Evolutionary conservation across 768 basidiomycete species (phyloP).

Genomic region (Suillus subaureus): DNA sequence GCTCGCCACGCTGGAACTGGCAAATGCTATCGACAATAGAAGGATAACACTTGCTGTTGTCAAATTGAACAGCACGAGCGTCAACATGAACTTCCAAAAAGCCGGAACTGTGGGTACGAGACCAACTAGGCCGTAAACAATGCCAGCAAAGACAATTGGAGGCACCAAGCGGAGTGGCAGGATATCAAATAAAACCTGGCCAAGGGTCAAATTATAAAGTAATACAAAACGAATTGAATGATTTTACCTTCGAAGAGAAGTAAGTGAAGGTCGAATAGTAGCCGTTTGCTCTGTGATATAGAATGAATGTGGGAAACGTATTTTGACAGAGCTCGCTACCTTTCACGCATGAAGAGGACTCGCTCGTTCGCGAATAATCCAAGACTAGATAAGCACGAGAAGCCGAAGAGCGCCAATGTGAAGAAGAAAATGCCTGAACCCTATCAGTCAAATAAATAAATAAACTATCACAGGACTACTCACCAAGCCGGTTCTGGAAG

Average conservation of each 20-base stretch:
- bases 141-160: conserved; percentile 92
- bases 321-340: conserved; percentile 45
- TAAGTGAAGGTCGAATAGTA: conserved; percentile 98
- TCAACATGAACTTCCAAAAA: conserved; percentile 99
- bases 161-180: conserved; percentile 93
- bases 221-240: neutral
- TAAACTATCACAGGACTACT: conserved; percentile 13
- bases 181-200: conserved; percentile 91
- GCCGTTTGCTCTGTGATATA: conserved; percentile 76
- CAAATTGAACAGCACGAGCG: conserved; percentile 94
- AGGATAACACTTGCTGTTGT: conserved; percentile 93
- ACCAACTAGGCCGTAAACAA: conserved; percentile 93
- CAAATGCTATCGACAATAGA: conserved; percentile 86
- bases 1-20: conserved; percentile 86
- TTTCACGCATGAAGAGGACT: conserved; percentile 96
- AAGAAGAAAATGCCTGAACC: conserved; percentile 90
- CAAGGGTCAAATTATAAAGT: conserved; percentile 2
- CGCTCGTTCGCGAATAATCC: conserved; percentile 95
- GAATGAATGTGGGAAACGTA: neutral
- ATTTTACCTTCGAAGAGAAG: conserved; percentile 84
- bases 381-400: conserved; percentile 93
- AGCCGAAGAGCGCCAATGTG: conserved; percentile 93
- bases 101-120: conserved; percentile 86
- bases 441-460: neutral
- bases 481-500: conserved; percentile 93